phyloP scores from a whole-genome alignment of 768 basidiomycete species.

The Lentinus tigrinus region DNA sequence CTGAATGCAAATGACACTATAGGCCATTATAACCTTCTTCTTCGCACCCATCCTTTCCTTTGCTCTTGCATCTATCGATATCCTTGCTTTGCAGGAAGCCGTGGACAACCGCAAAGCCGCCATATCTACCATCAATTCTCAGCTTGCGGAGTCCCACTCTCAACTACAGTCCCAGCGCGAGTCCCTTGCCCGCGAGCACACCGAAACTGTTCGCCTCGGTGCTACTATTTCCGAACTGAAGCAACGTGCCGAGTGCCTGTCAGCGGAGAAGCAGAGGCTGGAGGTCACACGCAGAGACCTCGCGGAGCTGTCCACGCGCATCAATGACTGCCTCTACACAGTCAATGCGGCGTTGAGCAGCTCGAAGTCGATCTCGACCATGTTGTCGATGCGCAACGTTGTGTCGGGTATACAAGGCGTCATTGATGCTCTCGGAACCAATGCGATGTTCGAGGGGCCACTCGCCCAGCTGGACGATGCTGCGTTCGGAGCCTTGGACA shows the following conservation, averaged over 20 bases:
- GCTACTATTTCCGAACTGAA: not conserved
- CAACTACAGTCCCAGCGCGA: not conserved
- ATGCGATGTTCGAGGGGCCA: constrained; percentile 4
- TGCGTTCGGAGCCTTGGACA: not conserved
- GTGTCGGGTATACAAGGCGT: not conserved
- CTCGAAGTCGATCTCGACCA: not conserved
- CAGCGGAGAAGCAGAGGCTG: not conserved
- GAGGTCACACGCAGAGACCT: not conserved
- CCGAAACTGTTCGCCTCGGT: not conserved
- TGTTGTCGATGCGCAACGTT: not conserved
- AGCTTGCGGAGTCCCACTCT: not conserved
- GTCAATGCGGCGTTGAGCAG: constrained; percentile 1
- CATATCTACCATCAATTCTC: not conserved
- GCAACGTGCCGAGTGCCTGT: not conserved
- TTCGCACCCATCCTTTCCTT: not conserved
- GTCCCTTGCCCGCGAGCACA: not conserved
- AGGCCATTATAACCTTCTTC: not conserved
- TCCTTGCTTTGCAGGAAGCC: not conserved
- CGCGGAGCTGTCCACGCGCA: not conserved
- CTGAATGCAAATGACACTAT: too few relatives aligned
- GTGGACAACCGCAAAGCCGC: not conserved
- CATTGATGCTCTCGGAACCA: not conserved
- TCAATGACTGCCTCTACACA: constrained; percentile 1
- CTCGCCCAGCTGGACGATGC: not conserved
- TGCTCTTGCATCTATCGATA: not conserved